These are phyloP conservation scores for Boletus sp. DNA, from an alignment of 768 basidiomycete species.

Conservation along the genomic window DNA sequence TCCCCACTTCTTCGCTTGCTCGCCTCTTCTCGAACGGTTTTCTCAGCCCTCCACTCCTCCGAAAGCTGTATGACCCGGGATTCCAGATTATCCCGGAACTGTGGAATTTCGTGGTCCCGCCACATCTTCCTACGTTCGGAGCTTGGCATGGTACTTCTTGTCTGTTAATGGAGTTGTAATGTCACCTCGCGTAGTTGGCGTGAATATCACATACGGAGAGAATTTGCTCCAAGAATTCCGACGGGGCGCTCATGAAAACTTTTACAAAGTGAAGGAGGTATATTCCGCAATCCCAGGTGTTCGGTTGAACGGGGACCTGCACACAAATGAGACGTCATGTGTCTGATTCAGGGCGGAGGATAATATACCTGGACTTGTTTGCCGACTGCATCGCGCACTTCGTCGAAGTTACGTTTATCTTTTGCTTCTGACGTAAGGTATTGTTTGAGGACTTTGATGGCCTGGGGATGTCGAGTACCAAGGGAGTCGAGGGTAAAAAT, in stretches of 20 bases:
- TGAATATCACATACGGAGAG: slow-evolving; percentile 23
- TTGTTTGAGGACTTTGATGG: slow-evolving; percentile 50
- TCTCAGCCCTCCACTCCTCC: slow-evolving; percentile 48
- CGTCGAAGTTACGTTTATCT: slow-evolving; percentile 55
- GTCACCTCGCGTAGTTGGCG: not conserved
- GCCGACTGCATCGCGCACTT: slow-evolving; percentile 39
- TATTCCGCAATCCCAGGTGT: slow-evolving; percentile 89
- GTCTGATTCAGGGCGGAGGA: not conserved
- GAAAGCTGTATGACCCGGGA: slow-evolving; percentile 47
- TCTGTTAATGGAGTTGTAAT: slow-evolving; percentile 18
- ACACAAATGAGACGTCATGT: not conserved
- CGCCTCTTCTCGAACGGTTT: slow-evolving; percentile 35
- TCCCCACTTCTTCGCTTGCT: slow-evolving; percentile 28
- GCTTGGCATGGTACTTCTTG: slow-evolving; percentile 32
- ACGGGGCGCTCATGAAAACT: slow-evolving; percentile 67
- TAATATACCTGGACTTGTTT: slow-evolving; percentile 50
- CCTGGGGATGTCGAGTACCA: slow-evolving; percentile 65
- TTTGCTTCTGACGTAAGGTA: slow-evolving; percentile 79
- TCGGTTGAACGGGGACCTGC: slow-evolving; percentile 85
- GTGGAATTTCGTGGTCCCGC: slow-evolving; percentile 46
- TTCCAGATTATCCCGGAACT: slow-evolving; percentile 45
- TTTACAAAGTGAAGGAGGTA: slow-evolving; percentile 86
- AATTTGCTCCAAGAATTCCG: slow-evolving; percentile 48
- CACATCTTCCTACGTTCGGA: slow-evolving; percentile 46
- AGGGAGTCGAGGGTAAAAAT: slow-evolving; percentile 93